Evolutionary conservation across 2,329 filamentous ascomycete genomes (phyloP).

Genomic region (Magnaporthiopsis poae): DNA sequence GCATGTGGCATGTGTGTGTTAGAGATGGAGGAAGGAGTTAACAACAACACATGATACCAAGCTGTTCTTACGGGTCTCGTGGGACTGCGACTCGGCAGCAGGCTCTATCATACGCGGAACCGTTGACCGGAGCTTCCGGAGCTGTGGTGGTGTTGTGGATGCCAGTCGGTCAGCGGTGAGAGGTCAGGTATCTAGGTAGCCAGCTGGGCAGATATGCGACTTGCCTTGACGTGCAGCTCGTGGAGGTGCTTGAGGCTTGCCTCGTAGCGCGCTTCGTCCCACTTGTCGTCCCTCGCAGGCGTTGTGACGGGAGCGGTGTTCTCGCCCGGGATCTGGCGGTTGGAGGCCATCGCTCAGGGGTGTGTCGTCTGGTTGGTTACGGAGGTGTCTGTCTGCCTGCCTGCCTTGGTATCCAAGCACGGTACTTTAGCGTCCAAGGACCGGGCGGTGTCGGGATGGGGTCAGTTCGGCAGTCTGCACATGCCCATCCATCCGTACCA

Average conservation of each 20-base stretch:
- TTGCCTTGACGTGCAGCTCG: conserved; percentile 45
- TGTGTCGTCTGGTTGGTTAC: not conserved
- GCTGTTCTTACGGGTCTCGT: conserved; percentile 25
- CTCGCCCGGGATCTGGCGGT: not conserved
- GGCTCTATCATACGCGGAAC: conserved; percentile 43
- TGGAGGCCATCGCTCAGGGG: conserved; percentile 11
- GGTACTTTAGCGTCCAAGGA: not conserved
- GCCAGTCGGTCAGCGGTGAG: not conserved
- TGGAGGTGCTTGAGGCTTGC: conserved; percentile 41
- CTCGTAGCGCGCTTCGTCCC: conserved; percentile 41
- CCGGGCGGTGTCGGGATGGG: not conserved
- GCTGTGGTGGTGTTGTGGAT: conserved; percentile 22
- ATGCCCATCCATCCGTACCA: not conserved
- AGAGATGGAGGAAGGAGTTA: too few species aligned
- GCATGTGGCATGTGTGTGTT: too few species aligned
- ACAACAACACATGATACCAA: not conserved
- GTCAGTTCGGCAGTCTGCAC: not conserved
- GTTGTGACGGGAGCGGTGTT: conserved; percentile 1
- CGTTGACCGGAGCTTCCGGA: conserved; percentile 36
- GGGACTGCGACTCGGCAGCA: not conserved
- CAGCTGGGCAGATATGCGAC: not conserved
- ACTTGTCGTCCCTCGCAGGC: conserved; percentile 20
- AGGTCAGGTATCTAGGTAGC: not conserved
- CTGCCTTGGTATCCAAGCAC: too few species aligned
- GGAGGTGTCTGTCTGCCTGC: not conserved